Conservation (phyloP, 176 grass and related monocot species). For the Canna indica region DNA sequence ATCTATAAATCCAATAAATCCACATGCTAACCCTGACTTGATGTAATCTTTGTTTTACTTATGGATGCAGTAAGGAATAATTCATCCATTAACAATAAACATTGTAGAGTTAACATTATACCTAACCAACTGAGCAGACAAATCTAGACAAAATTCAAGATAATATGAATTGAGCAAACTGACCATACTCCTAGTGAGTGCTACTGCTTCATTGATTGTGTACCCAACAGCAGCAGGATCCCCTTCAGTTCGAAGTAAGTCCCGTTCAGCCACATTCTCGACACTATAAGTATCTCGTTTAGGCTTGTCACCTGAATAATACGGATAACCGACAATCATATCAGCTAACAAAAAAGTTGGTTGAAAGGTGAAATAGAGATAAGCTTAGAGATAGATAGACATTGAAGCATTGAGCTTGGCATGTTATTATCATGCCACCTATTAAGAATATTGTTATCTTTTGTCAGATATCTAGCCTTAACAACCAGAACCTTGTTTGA, state of each 20-base stretch:
- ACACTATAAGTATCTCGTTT: constrained; percentile 19
- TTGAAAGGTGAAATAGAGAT: background rate
- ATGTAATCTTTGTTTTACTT: background rate
- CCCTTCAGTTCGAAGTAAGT: constrained; percentile 85
- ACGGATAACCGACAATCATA: constrained; percentile 17
- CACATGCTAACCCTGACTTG: background rate
- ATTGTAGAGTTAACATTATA: background rate
- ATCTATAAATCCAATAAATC: background rate
- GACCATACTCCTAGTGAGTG: constrained; percentile 91
- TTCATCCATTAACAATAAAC: background rate
- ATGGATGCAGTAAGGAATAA: background rate
- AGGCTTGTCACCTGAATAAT: constrained; percentile 40
- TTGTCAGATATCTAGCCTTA: background rate
- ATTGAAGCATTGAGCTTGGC: too few species aligned
- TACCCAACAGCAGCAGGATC: constrained; percentile 88
- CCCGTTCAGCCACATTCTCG: constrained; percentile 65
- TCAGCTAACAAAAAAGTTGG: background rate
- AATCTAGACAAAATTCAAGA: background rate
- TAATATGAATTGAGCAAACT: constrained; percentile 16
- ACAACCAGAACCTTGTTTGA: background rate
- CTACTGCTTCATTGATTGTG: constrained; percentile 80
- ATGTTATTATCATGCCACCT: too few species aligned
- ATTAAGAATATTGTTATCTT: too few species aligned
- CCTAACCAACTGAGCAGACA: background rate
- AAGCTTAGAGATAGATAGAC: background rate